phyloP scores from a whole-genome alignment of 768 basidiomycete genomes.

The Leccinellum albellum region DNA sequence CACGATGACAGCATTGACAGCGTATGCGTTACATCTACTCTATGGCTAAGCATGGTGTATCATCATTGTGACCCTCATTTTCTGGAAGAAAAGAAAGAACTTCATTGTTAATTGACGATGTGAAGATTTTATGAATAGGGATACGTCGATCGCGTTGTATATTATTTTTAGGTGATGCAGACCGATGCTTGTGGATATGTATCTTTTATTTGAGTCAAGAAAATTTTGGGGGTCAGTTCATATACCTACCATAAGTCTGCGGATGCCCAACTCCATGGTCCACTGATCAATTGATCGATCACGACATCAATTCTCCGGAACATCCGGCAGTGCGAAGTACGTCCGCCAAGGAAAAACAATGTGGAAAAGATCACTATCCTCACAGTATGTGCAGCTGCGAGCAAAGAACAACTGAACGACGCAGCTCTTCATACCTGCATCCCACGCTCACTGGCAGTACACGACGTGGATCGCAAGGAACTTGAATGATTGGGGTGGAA shows the following conservation, averaged over 20 bases:
- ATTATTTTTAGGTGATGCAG: neutral
- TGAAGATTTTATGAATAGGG: neutral
- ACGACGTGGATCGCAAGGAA: too few species aligned
- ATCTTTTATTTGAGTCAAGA: neutral
- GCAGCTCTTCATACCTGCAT: too few species aligned
- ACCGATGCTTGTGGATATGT: neutral
- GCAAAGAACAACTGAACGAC: too few species aligned
- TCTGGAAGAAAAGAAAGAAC: neutral
- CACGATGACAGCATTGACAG: conserved; percentile 36
- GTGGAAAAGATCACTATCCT: neutral
- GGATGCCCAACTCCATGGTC: neutral
- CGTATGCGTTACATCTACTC: conserved; percentile 34
- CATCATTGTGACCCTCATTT: neutral
- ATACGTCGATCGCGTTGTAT: neutral
- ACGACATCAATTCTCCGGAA: neutral
- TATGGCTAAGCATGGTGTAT: conserved; percentile 24
- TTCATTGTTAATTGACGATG: neutral
- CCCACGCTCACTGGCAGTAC: too few species aligned
- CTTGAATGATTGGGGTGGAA: neutral
- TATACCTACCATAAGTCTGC: neutral
- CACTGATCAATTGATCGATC: neutral
- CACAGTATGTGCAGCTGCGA: neutral
- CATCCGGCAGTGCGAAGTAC: neutral
- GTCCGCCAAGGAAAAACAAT: neutral
- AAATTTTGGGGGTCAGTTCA: neutral